These are phyloP conservation scores for Exophiala xenobiotica DNA, from an alignment of 2,329 filamentous ascomycete genomes.

Conservation along the genomic window DNA sequence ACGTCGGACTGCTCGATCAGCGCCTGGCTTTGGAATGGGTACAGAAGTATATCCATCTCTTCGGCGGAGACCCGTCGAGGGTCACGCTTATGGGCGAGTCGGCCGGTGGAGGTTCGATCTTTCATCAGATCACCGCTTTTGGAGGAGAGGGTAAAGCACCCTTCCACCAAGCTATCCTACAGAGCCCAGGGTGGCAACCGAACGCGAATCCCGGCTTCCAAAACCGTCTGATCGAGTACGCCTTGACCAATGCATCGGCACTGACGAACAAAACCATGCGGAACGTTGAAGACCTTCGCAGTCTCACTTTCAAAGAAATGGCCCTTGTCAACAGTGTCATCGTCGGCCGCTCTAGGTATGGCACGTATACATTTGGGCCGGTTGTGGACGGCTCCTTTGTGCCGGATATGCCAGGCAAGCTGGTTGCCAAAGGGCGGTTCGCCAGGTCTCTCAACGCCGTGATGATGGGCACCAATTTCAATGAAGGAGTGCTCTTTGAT, in stretches of 20 bases:
- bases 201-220: constrained; percentile 36
- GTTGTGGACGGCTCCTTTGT: constrained; percentile 29
- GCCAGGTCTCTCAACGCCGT: constrained; percentile 44
- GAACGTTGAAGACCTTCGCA: constrained; percentile 40
- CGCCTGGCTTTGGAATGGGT: constrained; percentile 41
- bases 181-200: constrained; percentile 30
- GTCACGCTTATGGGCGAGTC: constrained; percentile 42
- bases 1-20: constrained; percentile 45
- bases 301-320: constrained; percentile 16
- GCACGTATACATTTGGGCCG: constrained; percentile 40
- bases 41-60: constrained; percentile 38
- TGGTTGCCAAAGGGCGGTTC: constrained; percentile 46
- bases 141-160: constrained; percentile 22
- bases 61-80: constrained; percentile 37
- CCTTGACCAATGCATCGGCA: constrained; percentile 8
- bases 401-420: constrained; percentile 44
- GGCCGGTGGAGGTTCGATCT: constrained; percentile 36
- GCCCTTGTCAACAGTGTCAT: constrained; percentile 41
- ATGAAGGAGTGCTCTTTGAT: constrained; percentile 33
- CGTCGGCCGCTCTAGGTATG: constrained; percentile 39
- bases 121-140: constrained; percentile 28
- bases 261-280: neutral
- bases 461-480: constrained; percentile 31
- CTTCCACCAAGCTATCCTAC: constrained; percentile 34
- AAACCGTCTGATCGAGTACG: constrained; percentile 7